Percentiles rank a stretch among this genome's conserved stretches.
Evolutionary conservation across 768 basidiomycete species (phyloP).

Genomic region (Lactarius hatsudake): DNA sequence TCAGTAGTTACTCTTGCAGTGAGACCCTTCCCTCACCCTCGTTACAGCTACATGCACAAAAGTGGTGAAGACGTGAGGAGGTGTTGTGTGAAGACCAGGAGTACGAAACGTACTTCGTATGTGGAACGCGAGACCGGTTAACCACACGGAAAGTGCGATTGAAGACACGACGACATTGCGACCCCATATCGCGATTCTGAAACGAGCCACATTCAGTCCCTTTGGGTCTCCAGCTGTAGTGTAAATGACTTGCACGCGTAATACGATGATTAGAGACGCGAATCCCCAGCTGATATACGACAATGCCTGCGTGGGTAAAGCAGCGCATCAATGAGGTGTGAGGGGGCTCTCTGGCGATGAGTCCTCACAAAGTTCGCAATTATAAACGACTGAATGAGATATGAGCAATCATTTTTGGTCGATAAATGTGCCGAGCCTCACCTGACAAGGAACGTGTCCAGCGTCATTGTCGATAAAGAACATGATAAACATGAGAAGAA

Average conservation of each 20-base stretch:
- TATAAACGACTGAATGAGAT: background rate
- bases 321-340: background rate
- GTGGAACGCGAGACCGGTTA: background rate
- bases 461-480: background rate
- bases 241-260: slow-evolving; percentile 1
- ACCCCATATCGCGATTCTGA: slow-evolving; percentile 8
- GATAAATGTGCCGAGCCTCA: background rate
- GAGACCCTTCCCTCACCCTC: background rate
- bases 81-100: background rate
- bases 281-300: background rate
- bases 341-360: background rate
- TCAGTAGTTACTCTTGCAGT: background rate
- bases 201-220: background rate
- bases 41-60: background rate
- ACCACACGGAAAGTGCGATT: background rate
- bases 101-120: background rate
- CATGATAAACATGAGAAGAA: background rate
- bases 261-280: slow-evolving; percentile 4
- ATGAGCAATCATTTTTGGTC: no score
- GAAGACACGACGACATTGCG: background rate
- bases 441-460: background rate
- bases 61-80: background rate
- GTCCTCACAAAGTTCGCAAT: background rate
- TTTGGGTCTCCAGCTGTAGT: no score
- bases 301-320: background rate